Evolutionary conservation across 805 yeast species (phyloP), one percentile per base, ranked within the genome.

Genomic region (Kregervanrija fluxuum): DNA sequence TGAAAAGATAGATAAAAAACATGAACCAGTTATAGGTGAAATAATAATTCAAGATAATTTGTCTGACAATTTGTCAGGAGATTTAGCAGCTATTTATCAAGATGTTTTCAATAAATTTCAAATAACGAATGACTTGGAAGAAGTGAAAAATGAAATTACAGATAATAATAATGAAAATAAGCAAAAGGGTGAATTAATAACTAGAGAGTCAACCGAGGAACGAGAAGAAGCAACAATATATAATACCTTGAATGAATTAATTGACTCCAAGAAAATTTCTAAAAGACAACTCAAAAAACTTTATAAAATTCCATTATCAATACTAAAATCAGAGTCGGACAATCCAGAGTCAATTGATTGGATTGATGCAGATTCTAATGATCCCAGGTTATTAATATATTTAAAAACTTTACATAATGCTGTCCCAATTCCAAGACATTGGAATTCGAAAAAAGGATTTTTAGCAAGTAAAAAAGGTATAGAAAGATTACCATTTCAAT

Each of bases 351-450:
- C 80, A 4, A 82, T 91, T 1, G 95, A 89, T 51, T 84, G 95
- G 95, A 77, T 68, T 54, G 98, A 93, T 61, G 82, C 80, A 2
- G 93, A 90, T 66, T 83, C 97, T 0, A 71, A 71, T 1, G 91
- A 87, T 54, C 96, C 99, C 2, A 64, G 68, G 40, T 58, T 89
- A 15, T 69, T 79, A 11, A 78, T 85, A 0, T 67, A 72, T 16
- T 61, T 91, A 41, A 91, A 90, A 57, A 66, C 81, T 0, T 64
- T 69, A 33, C 80, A 78, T 45, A 85, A 87, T 51, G 71, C 67
- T 1, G 80, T 90, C 1, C 85, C 79, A 2, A 87, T 91, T 1
- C 98, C 98, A 0, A 56, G 65, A 0, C 93, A 89, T 61, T 91
- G 99, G 99, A 78, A 77, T 43, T 65, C 74, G 12, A 88, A 87